Evolutionary conservation across 495 filamentous ascomycete species (phyloP), one percentile per base, ranked within the genome.

Genomic region (Annulohypoxylon stygium): DNA sequence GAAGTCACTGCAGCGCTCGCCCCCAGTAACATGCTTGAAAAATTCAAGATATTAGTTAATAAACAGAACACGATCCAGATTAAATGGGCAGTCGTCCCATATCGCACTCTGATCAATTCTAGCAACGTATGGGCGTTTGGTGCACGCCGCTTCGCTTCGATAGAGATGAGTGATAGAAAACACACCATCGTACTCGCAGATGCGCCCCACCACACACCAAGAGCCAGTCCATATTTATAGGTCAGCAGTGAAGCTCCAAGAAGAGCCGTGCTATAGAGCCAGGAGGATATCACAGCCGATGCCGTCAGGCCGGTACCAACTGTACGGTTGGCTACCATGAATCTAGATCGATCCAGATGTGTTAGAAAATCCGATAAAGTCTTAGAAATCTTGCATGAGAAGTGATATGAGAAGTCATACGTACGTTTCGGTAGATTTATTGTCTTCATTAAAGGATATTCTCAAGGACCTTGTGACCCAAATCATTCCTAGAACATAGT

Each of bases 131-230:
- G 55, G 33, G 55, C 55, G 25, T 59, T 59, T 16, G 55, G 55
- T 23, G 55, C 55, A 20, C 55, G 33, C 12, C 55, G 55, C 18
- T 59, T 59, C 12, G 55, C 55, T 59, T 59, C 55, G 55, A 59
- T 59, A 16, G 55, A 59, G 7, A 59, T 59, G 55, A 59, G 55
- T 36, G 55, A 59, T 33, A 59, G 23, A 33, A 59, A 59, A 25
- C 55, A 59, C 34, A 59, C 55, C 55, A 59, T 59, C 16, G 55
- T 59, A n/a, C 55, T 59, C n/a, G 55, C 55, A 34, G 55, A 59
- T 18, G 55, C 55, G 3, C 55, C 55, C 55, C 55, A 59, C 55
- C 55, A 59, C 9, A 59, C 55, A 39, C 55, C 55, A 23, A 59
- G 36, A 1, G 55, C 55, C 34, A 59, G 10, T 3, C 55, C 55